phyloP scores from a whole-genome alignment of 2,329 filamentous ascomycete genomes.

The Phialocephala subalpina region DNA sequence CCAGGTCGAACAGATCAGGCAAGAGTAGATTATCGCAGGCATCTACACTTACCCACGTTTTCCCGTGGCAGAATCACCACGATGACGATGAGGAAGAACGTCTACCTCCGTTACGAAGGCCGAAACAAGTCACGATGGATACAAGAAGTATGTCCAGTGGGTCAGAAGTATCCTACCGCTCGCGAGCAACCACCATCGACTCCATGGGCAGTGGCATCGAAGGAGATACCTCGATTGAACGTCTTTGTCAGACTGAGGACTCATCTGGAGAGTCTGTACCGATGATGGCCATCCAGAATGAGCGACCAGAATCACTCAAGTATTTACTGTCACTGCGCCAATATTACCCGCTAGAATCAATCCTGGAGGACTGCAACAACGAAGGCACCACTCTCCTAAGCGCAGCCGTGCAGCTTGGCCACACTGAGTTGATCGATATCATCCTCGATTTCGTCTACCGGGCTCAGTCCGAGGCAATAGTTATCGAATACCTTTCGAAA shows the following conservation, averaged over 20 bases:
- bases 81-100: conserved; percentile 50
- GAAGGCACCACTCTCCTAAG: conserved; percentile 90
- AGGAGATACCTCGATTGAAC: conserved; percentile 86
- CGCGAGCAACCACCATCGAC: conserved; percentile 78
- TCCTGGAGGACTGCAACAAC: conserved; percentile 87
- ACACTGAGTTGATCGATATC: conserved; percentile 76
- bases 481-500: conserved; percentile 73
- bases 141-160: conserved; percentile 86
- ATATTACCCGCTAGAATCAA: conserved; percentile 74
- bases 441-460: conserved; percentile 76
- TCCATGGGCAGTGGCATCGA: conserved; percentile 79
- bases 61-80: conserved; percentile 80
- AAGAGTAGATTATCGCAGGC: conserved; percentile 38
- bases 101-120: conserved; percentile 39
- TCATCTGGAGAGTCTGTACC: conserved; percentile 81
- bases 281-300: conserved; percentile 85
- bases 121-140: conserved; percentile 82
- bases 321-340: conserved; percentile 82
- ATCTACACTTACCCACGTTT: conserved; percentile 77
- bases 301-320: conserved; percentile 73
- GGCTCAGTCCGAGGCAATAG: conserved; percentile 59
- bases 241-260: conserved; percentile 75
- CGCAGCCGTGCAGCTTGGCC: conserved; percentile 86
- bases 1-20: conserved; percentile 32
- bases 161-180: conserved; percentile 84